Conservation (phyloP, 2,329 filamentous ascomycete species). For the Lecanicillium sp. region DNA sequence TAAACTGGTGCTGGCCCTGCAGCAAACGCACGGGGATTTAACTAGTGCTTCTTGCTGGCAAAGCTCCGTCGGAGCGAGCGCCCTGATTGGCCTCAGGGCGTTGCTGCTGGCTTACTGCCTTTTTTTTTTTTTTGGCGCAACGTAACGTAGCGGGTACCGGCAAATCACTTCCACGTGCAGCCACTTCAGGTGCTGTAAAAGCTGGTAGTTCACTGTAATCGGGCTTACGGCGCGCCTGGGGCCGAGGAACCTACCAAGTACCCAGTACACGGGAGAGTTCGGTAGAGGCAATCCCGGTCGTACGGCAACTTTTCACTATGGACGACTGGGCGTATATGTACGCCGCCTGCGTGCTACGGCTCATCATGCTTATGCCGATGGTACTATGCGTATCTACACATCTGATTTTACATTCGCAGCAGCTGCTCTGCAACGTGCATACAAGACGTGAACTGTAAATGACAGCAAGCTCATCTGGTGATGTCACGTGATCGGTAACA, state of each 20-base stretch:
- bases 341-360: no score
- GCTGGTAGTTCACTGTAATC: neutral
- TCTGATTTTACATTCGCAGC: no score
- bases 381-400: no score
- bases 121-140: slow-evolving; percentile 9
- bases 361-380: no score
- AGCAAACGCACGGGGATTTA: slow-evolving; percentile 11
- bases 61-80: slow-evolving; percentile 6
- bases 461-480: no score
- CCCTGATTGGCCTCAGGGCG: slow-evolving; percentile 8
- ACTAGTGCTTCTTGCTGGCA: neutral
- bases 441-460: no score
- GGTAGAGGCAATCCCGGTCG: slow-evolving; percentile 6
- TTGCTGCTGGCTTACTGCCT: neutral
- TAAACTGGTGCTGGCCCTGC: neutral
- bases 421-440: no score
- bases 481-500: no score
- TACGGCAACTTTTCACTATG: neutral
- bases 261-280: slow-evolving; percentile 3
- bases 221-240: neutral
- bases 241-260: slow-evolving; percentile 8
- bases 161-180: slow-evolving; percentile 5
- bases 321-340: no score
- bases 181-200: neutral
- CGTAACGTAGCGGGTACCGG: slow-evolving; percentile 10